These are phyloP conservation scores for Phaseolus coccineus DNA, from an alignment of 331 rosid genomes.

Conservation along the genomic window DNA sequence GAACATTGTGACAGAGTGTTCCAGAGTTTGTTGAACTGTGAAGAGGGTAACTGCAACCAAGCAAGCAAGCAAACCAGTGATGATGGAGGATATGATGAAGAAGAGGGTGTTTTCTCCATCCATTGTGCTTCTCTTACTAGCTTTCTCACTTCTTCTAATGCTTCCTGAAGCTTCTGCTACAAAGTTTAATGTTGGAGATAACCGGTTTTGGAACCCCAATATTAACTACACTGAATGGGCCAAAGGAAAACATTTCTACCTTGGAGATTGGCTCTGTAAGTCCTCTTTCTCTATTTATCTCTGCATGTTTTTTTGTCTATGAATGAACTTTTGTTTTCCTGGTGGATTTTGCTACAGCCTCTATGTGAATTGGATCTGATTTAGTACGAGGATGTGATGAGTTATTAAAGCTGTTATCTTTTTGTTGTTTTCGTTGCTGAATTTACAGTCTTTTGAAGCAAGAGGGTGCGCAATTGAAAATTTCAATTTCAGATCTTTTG, in stretches of 20 bases:
- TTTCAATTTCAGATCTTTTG: slow-evolving; percentile 27
- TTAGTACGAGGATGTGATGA: not conserved
- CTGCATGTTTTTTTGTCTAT: not conserved
- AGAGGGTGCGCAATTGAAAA: not conserved
- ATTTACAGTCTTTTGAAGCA: not conserved
- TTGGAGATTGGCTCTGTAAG: slow-evolving; percentile 95
- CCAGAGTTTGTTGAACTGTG: slow-evolving; percentile 7
- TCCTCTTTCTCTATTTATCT: not conserved
- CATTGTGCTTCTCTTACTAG: slow-evolving; percentile 44
- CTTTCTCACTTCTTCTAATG: slow-evolving; percentile 47
- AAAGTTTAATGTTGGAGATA: slow-evolving; percentile 66
- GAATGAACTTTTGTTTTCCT: slow-evolving; percentile 32
- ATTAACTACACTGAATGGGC: slow-evolving; percentile 86
- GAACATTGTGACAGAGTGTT: slow-evolving; percentile 36
- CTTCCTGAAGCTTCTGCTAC: slow-evolving; percentile 69
- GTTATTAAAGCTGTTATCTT: slow-evolving; percentile 25
- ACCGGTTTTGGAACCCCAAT: slow-evolving; percentile 72
- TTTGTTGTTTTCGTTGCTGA: slow-evolving; percentile 16
- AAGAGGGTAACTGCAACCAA: slow-evolving; percentile 3
- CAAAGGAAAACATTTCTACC: slow-evolving; percentile 75
- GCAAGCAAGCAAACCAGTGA: slow-evolving; percentile 18
- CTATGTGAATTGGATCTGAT: slow-evolving; percentile 56
- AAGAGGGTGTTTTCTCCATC: slow-evolving; percentile 40
- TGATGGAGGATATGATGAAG: slow-evolving; percentile 51
- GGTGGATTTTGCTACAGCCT: not conserved